These are phyloP conservation scores for Vigna mungo DNA, from an alignment of 306 rosid genomes.

Conservation along the genomic window DNA sequence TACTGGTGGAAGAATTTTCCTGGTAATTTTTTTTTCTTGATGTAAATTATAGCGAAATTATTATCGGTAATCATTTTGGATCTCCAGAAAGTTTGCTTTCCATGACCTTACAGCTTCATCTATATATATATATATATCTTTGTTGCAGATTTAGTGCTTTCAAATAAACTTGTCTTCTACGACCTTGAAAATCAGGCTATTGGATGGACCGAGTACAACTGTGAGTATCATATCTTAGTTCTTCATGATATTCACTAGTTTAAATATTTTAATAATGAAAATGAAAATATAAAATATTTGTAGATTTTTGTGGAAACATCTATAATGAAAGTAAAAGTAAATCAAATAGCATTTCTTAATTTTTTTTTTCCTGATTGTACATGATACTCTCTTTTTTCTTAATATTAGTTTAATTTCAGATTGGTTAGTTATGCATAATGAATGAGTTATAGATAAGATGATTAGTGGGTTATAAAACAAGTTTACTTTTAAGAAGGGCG, in stretches of 20 bases:
- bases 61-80: neutral
- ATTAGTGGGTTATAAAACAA: neutral
- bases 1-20: constrained; percentile 24
- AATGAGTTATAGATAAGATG: constrained; percentile 1
- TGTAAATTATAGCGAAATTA: neutral
- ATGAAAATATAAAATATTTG: neutral
- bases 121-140: neutral
- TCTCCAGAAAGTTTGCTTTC: constrained; percentile 28
- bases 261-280: neutral
- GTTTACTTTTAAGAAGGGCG: neutral
- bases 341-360: too few relatives aligned
- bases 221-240: constrained; percentile 60
- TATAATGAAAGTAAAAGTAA: too few relatives aligned
- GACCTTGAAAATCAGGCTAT: constrained; percentile 89
- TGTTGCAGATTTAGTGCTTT: constrained; percentile 92
- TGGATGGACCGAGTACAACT: constrained; percentile 95
- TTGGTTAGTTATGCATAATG: neutral
- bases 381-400: too few relatives aligned
- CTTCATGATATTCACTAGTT: constrained; percentile 5
- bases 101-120: constrained; percentile 24
- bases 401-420: neutral
- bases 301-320: neutral
- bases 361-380: too few relatives aligned
- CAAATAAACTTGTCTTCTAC: constrained; percentile 87
- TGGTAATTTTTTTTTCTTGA: neutral